These are phyloP conservation scores for Termitomyces sp. DNA, from an alignment of 768 basidiomycete genomes.

Conservation along the genomic window DNA sequence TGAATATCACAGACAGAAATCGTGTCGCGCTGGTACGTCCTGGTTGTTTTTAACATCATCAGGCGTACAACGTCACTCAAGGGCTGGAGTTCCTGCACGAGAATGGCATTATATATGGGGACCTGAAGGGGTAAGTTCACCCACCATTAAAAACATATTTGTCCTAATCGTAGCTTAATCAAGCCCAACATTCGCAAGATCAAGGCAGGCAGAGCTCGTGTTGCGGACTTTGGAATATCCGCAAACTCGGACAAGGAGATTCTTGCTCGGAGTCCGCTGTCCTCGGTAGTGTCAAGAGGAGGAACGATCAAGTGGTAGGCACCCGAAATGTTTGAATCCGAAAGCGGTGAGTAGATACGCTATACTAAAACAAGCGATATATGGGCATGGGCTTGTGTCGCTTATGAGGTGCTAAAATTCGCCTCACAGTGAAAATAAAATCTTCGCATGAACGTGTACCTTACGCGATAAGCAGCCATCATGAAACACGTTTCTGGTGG, in stretches of 20 bases:
- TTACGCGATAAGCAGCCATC: neutral
- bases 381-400: neutral
- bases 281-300: neutral
- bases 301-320: conserved; percentile 3
- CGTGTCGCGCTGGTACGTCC: neutral
- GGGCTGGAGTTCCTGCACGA: neutral
- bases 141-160: neutral
- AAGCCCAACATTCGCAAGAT: neutral
- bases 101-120: neutral
- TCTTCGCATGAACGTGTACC: neutral
- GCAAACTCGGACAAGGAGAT: conserved; percentile 1
- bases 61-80: neutral
- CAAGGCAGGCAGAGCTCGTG: neutral
- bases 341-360: neutral
- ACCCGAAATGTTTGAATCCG: conserved; percentile 1
- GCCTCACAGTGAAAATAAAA: neutral
- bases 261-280: conserved; percentile 1
- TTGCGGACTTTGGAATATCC: conserved; percentile 1
- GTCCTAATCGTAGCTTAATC: neutral
- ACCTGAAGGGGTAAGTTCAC: conserved; percentile 1
- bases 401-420: neutral
- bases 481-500: neutral
- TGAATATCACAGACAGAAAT: neutral
- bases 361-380: neutral
- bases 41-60: neutral